Base-by-base conservation (phyloP, 208 protist species). In the Trypanosoma mega region DNA sequence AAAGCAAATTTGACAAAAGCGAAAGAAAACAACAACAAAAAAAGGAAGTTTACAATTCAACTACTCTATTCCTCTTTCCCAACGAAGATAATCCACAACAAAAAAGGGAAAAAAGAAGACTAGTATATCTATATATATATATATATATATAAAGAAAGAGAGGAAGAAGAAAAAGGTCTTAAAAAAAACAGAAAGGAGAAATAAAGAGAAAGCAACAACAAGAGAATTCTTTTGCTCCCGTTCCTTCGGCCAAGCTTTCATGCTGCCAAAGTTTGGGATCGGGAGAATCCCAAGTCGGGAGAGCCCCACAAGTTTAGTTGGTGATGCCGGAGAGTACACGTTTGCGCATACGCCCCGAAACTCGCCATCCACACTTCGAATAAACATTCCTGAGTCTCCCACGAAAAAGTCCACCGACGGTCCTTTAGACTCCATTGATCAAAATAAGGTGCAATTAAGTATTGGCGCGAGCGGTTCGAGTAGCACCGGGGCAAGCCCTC, bases 101-200 rank as follows among this genome's bases (percentile, higher is more conserved):
- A 39, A 12, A 12, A 16, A 39, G 12, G 34, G 12, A 39, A 39
- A 39, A 39, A 39, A 39, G 12, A 39, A 39, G n/a, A n/a, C n/a
- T n/a, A n/a, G n/a, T 56, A 48, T 65, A 18, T 53, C n/a, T 65
- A 44, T 55, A 43, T 24, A 29, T 61, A 24, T 34, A 45, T 61
- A 18, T 39, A 43, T 45, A 43, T 23, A 27, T 57, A 16, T 12
- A 16, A 39, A 47, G 36, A 30, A 47, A 47, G 30, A 34, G 33
- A 43, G 30, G 33, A 41, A 56, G 20, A 33, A 21, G n/a, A n/a
- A n/a, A n/a, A n/a, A n/a, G n/a, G n/a, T n/a, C n/a, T n/a, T 39
- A 39, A 6, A 39, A 39, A 6, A 39, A 39, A 12, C 34, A 12
- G 24, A 12, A 33, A 18, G 30, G 20, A 59, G 53, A 30, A 23